Evolutionary conservation across 2,329 filamentous ascomycete genomes (phyloP), one percentile per base, ranked within the genome.

Genomic region (Colletotrichum noveboracense): DNA sequence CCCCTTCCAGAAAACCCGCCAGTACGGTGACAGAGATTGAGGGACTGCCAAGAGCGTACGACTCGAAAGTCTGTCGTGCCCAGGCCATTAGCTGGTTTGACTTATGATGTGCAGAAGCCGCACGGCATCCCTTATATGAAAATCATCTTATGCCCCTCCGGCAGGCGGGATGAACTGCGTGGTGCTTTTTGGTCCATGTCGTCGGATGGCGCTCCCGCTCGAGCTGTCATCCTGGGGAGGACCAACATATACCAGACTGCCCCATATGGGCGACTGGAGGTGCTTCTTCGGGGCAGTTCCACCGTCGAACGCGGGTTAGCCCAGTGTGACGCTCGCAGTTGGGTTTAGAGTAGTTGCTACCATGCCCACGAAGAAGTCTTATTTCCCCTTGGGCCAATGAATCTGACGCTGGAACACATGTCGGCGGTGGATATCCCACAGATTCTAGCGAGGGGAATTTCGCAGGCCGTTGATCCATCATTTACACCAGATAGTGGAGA

Each of bases 51-150:
- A 71, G 72, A 21, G 4, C 32, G 28, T 52, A 52, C 32, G 21
- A 32, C 34, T 60, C 34, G 21, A 16, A 62, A 71, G 34, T 66
- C 4, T 66, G 38, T 66, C 21, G 36, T 62, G 72, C 67, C 72
- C 67, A 74, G 72, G 38, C 72, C 60, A 66, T 71, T 66, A 71
- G 72, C 67, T 30, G 30, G 72, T 74, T 74, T 71, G 71, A 71
- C 48, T 36, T 74, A 66, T 66, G 72, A 66, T 74, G 67, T 61
- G 72, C 67, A 55, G 34, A 62, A 71, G 60, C 60, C 52, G 72
- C 61, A 30, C 32, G 13, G 62, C 64, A 52, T 61, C 55, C 34
- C 55, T 48, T 70, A 70, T 70, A 61, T 70, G 66, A 52, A 60
- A 70, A 61, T 62, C 55, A 48, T 70, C 7, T 70, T 52, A 70